Base-by-base conservation (phyloP, 495 filamentous ascomycete species). In the Aspergillus baeticus region DNA sequence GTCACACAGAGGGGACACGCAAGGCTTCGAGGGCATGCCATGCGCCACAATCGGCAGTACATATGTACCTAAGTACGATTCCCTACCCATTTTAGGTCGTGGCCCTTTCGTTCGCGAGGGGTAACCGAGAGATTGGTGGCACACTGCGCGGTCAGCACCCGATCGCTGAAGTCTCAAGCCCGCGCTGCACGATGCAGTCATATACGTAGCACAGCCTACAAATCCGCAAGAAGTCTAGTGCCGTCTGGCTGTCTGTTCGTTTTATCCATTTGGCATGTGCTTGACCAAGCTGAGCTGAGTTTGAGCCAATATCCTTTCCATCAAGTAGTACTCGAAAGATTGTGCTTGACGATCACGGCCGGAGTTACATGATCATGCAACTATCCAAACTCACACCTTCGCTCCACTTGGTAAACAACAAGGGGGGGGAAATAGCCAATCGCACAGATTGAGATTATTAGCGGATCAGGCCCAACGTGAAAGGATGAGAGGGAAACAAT, bases 81-180 rank as follows among this genome's bases (percentile, higher is more conserved):
- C n/a, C 21, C 20, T 52, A 21, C 50, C 39, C 11, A 13, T 23
- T 35, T 15, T 41, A 18, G 6, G 26, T n/a, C 13, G 20, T 26
- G 42, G 20, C 17, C 33, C 46, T 38, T 10, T 33, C 47, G 18
- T 6, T 38, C 36, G 10, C 13, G 18, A 49, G 26, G 33, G 47
- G 33, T 10, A 50, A 21, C 18, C 18, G 15, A 23, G 20, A 50
- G 34, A 50, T 14, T 38, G 47, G 47, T 50, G 34, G 29, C 54
- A 54, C 51, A 13, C 35, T 58, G 37, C 14, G 38, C 47, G 15
- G 38, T 46, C 34, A 49, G 31, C 39, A 58, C 29, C 55, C 47
- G 47, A 51, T 58, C 42, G 44, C 33, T 51, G 37, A 23, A 39
- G 36, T 15, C 49, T 29, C 26, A 29, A 20, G 34, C 20, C 43